These are phyloP conservation scores for Umbelopsis isabellina DNA, from an alignment of 192 early-diverging fungal species.

Conservation along the genomic window DNA sequence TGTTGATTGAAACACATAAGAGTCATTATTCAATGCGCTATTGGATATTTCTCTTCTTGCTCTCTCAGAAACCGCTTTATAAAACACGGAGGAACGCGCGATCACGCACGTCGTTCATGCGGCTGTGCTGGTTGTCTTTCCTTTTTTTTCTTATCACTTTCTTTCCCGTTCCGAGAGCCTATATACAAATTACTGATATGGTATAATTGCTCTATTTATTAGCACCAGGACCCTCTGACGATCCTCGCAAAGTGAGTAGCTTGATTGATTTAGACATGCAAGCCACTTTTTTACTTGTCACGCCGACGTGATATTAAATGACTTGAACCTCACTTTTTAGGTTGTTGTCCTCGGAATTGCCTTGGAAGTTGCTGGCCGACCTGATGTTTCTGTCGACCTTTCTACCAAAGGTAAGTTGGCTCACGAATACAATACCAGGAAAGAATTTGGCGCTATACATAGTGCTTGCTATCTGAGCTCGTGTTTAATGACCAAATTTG, in stretches of 20 bases:
- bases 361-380: conserved; percentile 73
- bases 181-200: background rate
- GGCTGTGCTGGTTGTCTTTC: background rate
- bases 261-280: background rate
- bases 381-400: conserved; percentile 79
- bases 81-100: background rate
- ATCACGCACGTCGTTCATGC: background rate
- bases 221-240: conserved; percentile 11
- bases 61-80: background rate
- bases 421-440: background rate
- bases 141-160: background rate
- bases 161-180: background rate
- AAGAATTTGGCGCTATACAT: background rate
- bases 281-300: conserved; percentile 1
- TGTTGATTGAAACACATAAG: no score
- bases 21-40: no score
- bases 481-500: background rate
- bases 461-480: conserved; percentile 4
- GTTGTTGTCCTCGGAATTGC: conserved; percentile 75
- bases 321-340: conserved; percentile 33
- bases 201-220: background rate
- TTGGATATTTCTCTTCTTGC: background rate
- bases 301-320: background rate
- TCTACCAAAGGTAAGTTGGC: conserved; percentile 65
- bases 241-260: conserved; percentile 14